phyloP scores from a whole-genome alignment of 2,329 filamentous ascomycete species.

The Trichoderma sp. region DNA sequence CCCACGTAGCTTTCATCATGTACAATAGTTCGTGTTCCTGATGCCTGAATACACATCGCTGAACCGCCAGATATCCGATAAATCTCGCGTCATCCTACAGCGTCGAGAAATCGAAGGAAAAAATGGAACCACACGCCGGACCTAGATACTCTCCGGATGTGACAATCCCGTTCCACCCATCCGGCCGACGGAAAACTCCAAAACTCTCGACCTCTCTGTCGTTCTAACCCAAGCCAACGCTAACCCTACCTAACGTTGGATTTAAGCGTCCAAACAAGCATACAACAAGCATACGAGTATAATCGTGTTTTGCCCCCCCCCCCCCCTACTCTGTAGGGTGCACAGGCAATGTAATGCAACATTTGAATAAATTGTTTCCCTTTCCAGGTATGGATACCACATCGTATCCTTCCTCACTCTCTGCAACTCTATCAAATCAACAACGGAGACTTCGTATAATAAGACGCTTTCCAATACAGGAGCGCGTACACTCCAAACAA shows the following conservation, averaged over 20 bases:
- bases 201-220: neutral
- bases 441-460: neutral
- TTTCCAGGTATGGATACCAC: neutral
- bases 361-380: neutral
- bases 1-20: neutral
- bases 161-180: neutral
- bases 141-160: neutral
- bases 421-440: neutral
- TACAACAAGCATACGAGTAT: conserved; percentile 2
- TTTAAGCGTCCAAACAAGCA: conserved; percentile 17
- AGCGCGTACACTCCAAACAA: neutral
- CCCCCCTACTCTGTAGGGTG: neutral
- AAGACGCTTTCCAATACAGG: neutral
- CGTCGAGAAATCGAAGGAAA: neutral
- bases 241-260: neutral
- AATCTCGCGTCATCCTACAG: neutral
- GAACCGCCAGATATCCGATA: neutral
- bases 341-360: neutral
- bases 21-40: neutral
- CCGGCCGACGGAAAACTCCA: neutral
- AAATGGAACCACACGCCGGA: neutral
- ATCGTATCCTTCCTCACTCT: neutral
- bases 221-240: neutral
- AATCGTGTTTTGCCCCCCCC: neutral
- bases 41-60: neutral